These are phyloP conservation scores for Chaetomiaceae sp. DNA, from an alignment of 2,329 filamentous ascomycete genomes.

Conservation along the genomic window DNA sequence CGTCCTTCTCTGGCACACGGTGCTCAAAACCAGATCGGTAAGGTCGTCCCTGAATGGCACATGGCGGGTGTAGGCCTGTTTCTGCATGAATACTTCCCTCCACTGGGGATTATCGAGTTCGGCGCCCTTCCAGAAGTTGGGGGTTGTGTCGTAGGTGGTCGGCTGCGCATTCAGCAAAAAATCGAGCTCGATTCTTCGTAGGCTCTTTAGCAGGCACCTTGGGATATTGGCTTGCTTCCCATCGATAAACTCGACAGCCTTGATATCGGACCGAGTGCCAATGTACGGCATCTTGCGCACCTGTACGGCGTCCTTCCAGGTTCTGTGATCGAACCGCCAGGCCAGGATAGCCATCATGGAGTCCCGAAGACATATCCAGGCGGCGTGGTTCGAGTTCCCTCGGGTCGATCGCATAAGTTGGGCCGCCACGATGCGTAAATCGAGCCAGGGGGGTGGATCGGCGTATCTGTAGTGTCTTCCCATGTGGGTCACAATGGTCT, in stretches of 20 bases:
- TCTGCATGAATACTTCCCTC: neutral
- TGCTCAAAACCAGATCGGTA: slow-evolving; percentile 12
- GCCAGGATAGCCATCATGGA: neutral
- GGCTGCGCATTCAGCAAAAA: slow-evolving; percentile 6
- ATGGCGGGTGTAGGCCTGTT: neutral
- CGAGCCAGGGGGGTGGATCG: slow-evolving; percentile 10
- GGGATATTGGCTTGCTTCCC: neutral
- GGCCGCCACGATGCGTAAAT: neutral
- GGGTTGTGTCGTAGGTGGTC: neutral
- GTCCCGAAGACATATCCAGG: neutral
- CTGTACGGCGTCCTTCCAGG: slow-evolving; percentile 2
- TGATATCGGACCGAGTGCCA: slow-evolving; percentile 10
- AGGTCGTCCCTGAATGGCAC: slow-evolving; percentile 12
- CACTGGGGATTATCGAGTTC: neutral
- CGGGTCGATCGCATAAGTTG: slow-evolving; percentile 2
- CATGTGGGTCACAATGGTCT: slow-evolving; percentile 5
- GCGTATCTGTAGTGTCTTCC: neutral
- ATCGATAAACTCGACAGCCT: slow-evolving; percentile 3
- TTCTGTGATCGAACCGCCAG: neutral
- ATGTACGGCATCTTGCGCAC: slow-evolving; percentile 9
- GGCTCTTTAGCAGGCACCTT: neutral
- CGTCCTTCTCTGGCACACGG: neutral
- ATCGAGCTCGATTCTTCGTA: slow-evolving; percentile 1
- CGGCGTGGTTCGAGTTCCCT: neutral
- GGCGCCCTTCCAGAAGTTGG: slow-evolving; percentile 9